phyloP scores from a whole-genome alignment of 2,329 filamentous ascomycete genomes.

The Colletotrichum paranaense region DNA sequence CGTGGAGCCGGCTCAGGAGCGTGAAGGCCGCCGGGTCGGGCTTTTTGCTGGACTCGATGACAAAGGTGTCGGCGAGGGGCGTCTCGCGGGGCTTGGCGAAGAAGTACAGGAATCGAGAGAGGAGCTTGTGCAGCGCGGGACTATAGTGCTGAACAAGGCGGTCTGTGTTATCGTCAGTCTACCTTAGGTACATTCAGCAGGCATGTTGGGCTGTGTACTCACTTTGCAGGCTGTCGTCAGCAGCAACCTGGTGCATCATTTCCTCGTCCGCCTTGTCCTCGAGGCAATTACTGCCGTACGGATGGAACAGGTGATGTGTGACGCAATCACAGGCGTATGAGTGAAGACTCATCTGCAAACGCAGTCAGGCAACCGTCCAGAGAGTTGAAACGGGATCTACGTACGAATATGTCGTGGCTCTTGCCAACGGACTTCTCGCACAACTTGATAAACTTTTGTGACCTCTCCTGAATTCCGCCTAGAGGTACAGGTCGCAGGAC shows the following conservation, averaged over 20 bases:
- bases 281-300: conserved; percentile 71
- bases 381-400: conserved; percentile 28
- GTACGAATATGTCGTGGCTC: conserved; percentile 72
- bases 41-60: conserved; percentile 62
- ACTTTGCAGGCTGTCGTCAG: conserved; percentile 76
- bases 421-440: conserved; percentile 57
- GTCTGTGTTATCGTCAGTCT: conserved; percentile 51
- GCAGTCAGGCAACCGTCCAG: conserved; percentile 28
- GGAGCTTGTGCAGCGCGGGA: conserved; percentile 60
- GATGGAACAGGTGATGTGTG: conserved; percentile 77
- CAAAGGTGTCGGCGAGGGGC: conserved; percentile 69
- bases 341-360: conserved; percentile 57
- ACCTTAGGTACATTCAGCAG: neutral
- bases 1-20: conserved; percentile 67
- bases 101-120: conserved; percentile 57
- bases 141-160: conserved; percentile 69
- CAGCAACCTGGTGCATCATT: conserved; percentile 76
- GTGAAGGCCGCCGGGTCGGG: conserved; percentile 64
- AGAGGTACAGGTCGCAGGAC: conserved; percentile 67
- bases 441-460: conserved; percentile 64
- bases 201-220: conserved; percentile 39
- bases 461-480: conserved; percentile 67
- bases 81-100: conserved; percentile 67
- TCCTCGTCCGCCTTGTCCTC: conserved; percentile 65
- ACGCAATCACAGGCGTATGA: conserved; percentile 77